phyloP scores from a whole-genome alignment of 2,329 filamentous ascomycete genomes.

The Ophiostoma perfectum region DNA sequence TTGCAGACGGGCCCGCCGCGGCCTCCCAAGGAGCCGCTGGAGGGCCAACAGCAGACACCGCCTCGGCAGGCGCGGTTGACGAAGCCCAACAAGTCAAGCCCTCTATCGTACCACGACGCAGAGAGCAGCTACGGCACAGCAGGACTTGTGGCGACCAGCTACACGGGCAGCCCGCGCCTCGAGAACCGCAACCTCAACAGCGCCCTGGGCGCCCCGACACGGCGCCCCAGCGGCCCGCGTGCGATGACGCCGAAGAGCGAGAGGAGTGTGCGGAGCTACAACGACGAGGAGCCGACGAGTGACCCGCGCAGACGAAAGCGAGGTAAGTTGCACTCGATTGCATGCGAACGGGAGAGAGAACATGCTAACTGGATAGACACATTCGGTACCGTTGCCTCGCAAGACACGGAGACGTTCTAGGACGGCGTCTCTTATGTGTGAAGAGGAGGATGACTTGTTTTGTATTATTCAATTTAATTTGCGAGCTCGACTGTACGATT shows the following conservation, averaged over 20 bases:
- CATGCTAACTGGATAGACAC: slow-evolving; percentile 40
- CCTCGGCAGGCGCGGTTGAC: slow-evolving; percentile 44
- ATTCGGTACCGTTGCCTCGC: slow-evolving; percentile 47
- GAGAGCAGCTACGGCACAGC: slow-evolving; percentile 44
- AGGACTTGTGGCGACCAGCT: slow-evolving; percentile 40
- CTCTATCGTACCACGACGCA: slow-evolving; percentile 51
- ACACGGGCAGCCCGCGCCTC: slow-evolving; percentile 48
- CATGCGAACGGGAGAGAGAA: slow-evolving; percentile 13
- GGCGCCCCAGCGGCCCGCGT: slow-evolving; percentile 53
- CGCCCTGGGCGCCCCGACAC: slow-evolving; percentile 45
- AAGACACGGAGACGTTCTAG: slow-evolving; percentile 51
- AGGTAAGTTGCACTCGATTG: slow-evolving; percentile 37
- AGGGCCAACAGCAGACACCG: slow-evolving; percentile 38
- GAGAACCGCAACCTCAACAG: slow-evolving; percentile 55
- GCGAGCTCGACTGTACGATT: slow-evolving; percentile 8
- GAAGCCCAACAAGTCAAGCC: slow-evolving; percentile 43
- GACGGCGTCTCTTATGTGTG: background rate
- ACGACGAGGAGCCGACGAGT: slow-evolving; percentile 43
- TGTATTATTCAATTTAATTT: background rate
- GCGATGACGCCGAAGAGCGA: slow-evolving; percentile 56
- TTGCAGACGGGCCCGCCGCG: slow-evolving; percentile 42
- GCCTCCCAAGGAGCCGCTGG: slow-evolving; percentile 59
- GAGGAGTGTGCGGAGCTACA: slow-evolving; percentile 32
- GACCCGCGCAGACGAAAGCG: slow-evolving; percentile 50
- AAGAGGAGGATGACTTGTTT: background rate